A percentile compares a stretch with the other conserved stretches of the same genome.
Evolutionary conservation across 176 grass and related monocot species (phyloP).

Genomic region (Oryza meridionalis): DNA sequence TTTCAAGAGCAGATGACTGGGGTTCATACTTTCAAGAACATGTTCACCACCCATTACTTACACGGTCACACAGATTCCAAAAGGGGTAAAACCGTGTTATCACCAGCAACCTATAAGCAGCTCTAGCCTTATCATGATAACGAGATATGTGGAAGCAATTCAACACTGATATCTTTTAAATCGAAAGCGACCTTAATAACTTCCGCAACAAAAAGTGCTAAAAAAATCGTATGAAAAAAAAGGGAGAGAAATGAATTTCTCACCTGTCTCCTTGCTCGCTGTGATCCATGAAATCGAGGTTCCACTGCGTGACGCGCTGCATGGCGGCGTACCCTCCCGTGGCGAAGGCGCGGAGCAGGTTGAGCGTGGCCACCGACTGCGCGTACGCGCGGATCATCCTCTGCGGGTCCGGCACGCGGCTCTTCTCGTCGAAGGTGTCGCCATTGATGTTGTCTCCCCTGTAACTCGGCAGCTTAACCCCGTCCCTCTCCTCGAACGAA

Average conservation of each 20-base stretch:
- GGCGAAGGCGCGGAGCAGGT: constrained; percentile 86
- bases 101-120: constrained; percentile 17
- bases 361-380: constrained; percentile 85
- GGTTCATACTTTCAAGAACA: constrained; percentile 27
- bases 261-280: constrained; percentile 89
- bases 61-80: background rate
- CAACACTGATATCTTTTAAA: constrained; percentile 13
- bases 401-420: constrained; percentile 76
- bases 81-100: constrained; percentile 12
- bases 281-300: constrained; percentile 95
- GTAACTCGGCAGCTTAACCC: constrained; percentile 96
- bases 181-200: constrained; percentile 14
- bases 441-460: constrained; percentile 95
- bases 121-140: constrained; percentile 34
- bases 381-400: constrained; percentile 87
- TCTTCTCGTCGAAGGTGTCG: constrained; percentile 76
- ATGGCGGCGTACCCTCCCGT: constrained; percentile 94
- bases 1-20: background rate
- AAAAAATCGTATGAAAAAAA: constrained; percentile 6
- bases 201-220: constrained; percentile 1
- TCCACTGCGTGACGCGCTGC: constrained; percentile 91
- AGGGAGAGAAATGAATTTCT: background rate
- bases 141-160: constrained; percentile 27
- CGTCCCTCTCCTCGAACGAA: constrained; percentile 67
- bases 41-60: constrained; percentile 10